Conservation (phyloP, 2,329 filamentous ascomycete species). For the Furcasterigmium sp. region DNA sequence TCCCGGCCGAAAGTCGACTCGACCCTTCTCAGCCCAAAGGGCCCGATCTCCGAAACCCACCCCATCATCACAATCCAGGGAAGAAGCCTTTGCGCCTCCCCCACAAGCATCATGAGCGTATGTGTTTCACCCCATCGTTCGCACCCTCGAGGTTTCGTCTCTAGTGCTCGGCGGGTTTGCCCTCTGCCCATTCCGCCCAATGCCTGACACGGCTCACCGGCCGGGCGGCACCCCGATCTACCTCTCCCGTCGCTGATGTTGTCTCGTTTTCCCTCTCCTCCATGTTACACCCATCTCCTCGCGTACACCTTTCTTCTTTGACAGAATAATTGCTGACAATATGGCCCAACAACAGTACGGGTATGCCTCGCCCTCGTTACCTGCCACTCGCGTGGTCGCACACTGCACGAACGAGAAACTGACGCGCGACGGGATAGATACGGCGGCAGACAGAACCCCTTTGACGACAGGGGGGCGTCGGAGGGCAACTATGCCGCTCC, state of each 20-base stretch:
- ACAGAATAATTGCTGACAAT: neutral
- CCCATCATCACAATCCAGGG: constrained; percentile 6
- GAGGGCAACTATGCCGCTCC: constrained; percentile 20
- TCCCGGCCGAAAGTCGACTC: no score
- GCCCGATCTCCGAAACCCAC: constrained; percentile 1
- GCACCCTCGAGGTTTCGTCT: constrained; percentile 16
- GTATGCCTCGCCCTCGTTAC: constrained; percentile 24
- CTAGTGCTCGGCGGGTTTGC: constrained; percentile 1
- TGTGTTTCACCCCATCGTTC: constrained; percentile 29
- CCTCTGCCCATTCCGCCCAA: constrained; percentile 2
- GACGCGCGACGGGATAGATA: constrained; percentile 39
- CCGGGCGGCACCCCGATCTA: neutral
- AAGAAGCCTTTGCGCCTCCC: constrained; percentile 13
- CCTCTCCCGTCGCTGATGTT: neutral
- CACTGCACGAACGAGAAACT: constrained; percentile 17
- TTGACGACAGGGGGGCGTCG: constrained; percentile 44
- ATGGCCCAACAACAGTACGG: constrained; percentile 1
- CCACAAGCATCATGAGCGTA: constrained; percentile 40
- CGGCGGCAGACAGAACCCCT: constrained; percentile 51
- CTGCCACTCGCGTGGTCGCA: constrained; percentile 3
- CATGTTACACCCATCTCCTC: neutral
- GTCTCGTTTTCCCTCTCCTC: neutral
- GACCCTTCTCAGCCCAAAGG: neutral
- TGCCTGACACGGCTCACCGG: no score
- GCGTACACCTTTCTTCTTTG: neutral